Evolutionary conservation across 176 grass and related monocot genomes (phyloP), one percentile per base, ranked within the genome.

Genomic region (Cenchrus americanus): DNA sequence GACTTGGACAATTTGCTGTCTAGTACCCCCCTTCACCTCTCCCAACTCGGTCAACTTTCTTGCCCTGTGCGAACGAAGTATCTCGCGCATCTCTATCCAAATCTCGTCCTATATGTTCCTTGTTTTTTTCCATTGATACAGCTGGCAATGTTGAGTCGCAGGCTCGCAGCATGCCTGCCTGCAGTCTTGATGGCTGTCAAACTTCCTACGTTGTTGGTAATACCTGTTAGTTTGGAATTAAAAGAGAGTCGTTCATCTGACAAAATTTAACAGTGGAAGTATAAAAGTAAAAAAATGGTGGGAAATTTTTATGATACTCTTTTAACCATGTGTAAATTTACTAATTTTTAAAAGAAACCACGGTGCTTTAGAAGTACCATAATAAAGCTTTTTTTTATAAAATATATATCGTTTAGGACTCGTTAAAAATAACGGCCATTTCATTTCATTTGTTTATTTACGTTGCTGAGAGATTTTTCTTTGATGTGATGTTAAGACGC

Each of bases 11-110:
- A 83, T 46, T 84, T 67, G 37, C 27, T 63, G 63, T 49, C 54
- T 44, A 32, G 27, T 60, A 30, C 27, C 27, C 69, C 69, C 57
- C 22, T 80, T 40, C 17, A 47, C 10, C 62, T 58, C 11, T 32
- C 18, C 55, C 17, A 79, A 66, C 66, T 10, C 57, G 57, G 80
- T 88, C 24, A 73, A 79, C 55, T 10, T 78, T 79, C 34, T 13
- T 78, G 12, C 34, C 77, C 2, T 10, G 17, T 30, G 73, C 58
- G 6, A n/a, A n/a, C 27, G 27, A 78, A 76, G 62, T 46, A 57
- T 70, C 64, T 41, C 30, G 9, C 23, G 30, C 46, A 0, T 68
- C 37, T 34, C 59, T 46, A 77, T 69, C 50, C 8, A 69, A 10
- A 1, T 60, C 43, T 48, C 66, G 42, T 47, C 18, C 5, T 49